Base-by-base conservation (phyloP, 768 basidiomycete genomes). In the Chalciporus chontae region DNA sequence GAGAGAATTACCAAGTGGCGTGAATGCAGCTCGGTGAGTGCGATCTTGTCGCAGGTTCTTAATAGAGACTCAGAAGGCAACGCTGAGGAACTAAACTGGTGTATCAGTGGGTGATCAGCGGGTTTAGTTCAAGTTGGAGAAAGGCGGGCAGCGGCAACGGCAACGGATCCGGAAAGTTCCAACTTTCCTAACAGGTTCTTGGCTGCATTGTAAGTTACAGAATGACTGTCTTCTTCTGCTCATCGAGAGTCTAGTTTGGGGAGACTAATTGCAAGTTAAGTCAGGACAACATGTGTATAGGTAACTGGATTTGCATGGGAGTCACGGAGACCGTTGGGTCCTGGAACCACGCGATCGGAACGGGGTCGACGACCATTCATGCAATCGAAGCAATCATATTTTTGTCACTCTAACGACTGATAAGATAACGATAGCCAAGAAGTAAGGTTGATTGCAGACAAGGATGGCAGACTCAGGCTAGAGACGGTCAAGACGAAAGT, bases 41-140 rank as follows among this genome's bases (percentile, higher is more conserved):
- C 61, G 64, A 66, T 64, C 52, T 57, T 59, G 32, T 63, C 62
- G 62, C 62, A 63, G 41, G 14, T 36, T 36, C 34, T 36, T 15
- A 36, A 36, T n/a, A 6, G 34, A 36, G n/a, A 36, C 34, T 36
- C 34, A 6, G 34, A 36, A n/a, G 34, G n/a, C 34, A 7, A 15
- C 34, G 6, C 34, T 36, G 34, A 36, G 49, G 48, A 64, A 63
- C 55, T 44, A 45, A 38, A 17, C 50, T 56, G 54, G 66, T 60
- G 64, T 64, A 67, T 58, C 66, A 15, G 47, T 55, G 50, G 54
- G 64, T 56, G 64, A 68, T 66, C 58, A 61, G 66, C 40, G 39
- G 53, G 58, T 63, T 59, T 51, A 64, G 58, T 51, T n/a, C n/a
- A n/a, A n/a, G n/a, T 50, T 52, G 50, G 5, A 56, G 26, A 63